Base-by-base conservation (phyloP, 208 protist species). In the Leishmania tropica region DNA sequence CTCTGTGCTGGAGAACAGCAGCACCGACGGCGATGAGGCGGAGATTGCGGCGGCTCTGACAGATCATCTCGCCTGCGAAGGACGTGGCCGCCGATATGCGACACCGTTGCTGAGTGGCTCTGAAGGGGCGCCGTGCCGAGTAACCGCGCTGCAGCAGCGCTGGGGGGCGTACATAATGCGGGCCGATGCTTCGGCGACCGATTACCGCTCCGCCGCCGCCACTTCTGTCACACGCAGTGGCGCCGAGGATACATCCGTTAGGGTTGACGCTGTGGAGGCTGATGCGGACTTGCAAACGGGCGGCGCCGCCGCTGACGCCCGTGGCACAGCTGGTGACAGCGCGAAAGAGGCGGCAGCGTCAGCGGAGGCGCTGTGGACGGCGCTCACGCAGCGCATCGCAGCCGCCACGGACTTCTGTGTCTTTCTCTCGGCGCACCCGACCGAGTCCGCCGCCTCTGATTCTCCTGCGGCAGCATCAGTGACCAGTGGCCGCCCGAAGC, bases 61-160 rank as follows among this genome's bases (percentile, higher is more conserved):
- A 24, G 62, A 76, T 7, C 75, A 85, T 64, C 78, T 82, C 21
- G 7, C 78, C 21, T 37, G 71, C 17, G 81, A 83, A 8, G 78
- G 75, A 28, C 76, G 79, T 13, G 79, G 83, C n/a, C 81, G 81
- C 37, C 65, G 76, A 42, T 81, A 68, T 48, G n/a, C 88, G 24
- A 68, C 62, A 3, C 70, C 81, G 54, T 58, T 87, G 75, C 81
- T 91, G 54, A 45, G 78, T n/a, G 83, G 83, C n/a, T 85, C 83
- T 3, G 78, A 64, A 7, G 77, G 62, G 45, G 56, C 72, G 2
- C 60, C 71, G 35, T 58, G 47, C 40, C 83, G 65, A 3, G 53
- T 85, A 19, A 58, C 83, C 8, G 64, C 78, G 21, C 68, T 84
- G 76, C 81, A 80, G 76, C 42, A 56, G 78, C 83, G 75, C 19